Base-by-base conservation (phyloP, 176 grass and related monocot species). In the Cymbopogon citratus region DNA sequence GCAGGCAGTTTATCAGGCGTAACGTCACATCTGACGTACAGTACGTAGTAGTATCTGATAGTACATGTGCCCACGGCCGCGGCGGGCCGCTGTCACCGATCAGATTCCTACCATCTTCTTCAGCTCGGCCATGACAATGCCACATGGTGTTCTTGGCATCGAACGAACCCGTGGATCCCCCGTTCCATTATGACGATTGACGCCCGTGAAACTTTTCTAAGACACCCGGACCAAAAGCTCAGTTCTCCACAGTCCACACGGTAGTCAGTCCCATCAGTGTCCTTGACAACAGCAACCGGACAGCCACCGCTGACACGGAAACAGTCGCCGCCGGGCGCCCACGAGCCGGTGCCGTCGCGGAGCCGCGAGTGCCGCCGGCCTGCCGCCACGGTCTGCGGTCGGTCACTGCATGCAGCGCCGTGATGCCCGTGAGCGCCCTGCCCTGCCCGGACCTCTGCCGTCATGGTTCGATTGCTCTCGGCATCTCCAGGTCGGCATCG, bases 271-370 rank as follows among this genome's bases (percentile, higher is more conserved):
- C 34, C 39, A 3, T 26, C 40, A 34, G 12, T 1, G 12, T 1
- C 38, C n/a, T n/a, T n/a, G n/a, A n/a, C n/a, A n/a, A n/a, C n/a
- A n/a, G n/a, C n/a, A n/a, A n/a, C n/a, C n/a, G n/a, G n/a, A n/a
- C n/a, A n/a, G n/a, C n/a, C n/a, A 10, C 27, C 33, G 80, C 69
- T 82, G 69, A 83, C 69, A 36, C 16, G 41, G 57, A 24, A 80
- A 80, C 63, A 80, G 63, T 52, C 43, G 21, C 43, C 6, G 64
- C 45, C 41, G 39, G 1, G 39, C 9, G 0, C 52, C 19, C 41
- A 43, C 41, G 41, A 48, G 49, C 25, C 60, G 7, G 41, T 18
- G 43, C 41, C 41, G 38, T n/a, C 67, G 21, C n/a, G n/a, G n/a
- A n/a, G n/a, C n/a, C n/a, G n/a, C 21, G 36, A 14, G 67, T n/a